Conservation (phyloP, 1,139 yeast genomes). For the Taiozyma sp. region DNA sequence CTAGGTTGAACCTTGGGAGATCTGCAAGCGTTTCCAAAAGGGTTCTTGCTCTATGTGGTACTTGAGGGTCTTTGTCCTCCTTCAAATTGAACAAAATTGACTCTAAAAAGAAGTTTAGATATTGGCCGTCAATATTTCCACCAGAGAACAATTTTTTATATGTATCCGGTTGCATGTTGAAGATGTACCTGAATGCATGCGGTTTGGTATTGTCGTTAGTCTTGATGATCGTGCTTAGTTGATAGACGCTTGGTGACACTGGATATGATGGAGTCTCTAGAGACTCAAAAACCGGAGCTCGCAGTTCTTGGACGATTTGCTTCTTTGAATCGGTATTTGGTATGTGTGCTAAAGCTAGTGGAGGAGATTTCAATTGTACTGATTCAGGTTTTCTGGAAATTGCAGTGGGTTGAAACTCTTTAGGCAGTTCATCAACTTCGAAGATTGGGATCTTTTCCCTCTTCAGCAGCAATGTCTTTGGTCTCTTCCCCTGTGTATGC, state of each 20-base stretch:
- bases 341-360: neutral
- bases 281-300: neutral
- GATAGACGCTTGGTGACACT: constrained; percentile 14
- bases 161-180: constrained; percentile 29
- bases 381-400: neutral
- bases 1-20: constrained; percentile 12
- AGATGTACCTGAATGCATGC: constrained; percentile 37
- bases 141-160: constrained; percentile 33
- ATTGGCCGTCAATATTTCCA: constrained; percentile 54
- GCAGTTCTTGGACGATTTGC: neutral
- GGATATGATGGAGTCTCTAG: constrained; percentile 5
- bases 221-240: constrained; percentile 16
- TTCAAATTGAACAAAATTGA: constrained; percentile 28
- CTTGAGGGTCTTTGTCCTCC: neutral
- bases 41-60: neutral
- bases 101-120: constrained; percentile 46
- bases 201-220: constrained; percentile 16
- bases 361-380: neutral
- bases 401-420: constrained; percentile 23
- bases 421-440: constrained; percentile 43
- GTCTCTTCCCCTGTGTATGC: constrained; percentile 9
- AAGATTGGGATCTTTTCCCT: constrained; percentile 33
- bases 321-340: neutral
- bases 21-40: constrained; percentile 7
- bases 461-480: constrained; percentile 7